phyloP scores from a whole-genome alignment of 441 rosid genomes.

The Croton laevigatus region DNA sequence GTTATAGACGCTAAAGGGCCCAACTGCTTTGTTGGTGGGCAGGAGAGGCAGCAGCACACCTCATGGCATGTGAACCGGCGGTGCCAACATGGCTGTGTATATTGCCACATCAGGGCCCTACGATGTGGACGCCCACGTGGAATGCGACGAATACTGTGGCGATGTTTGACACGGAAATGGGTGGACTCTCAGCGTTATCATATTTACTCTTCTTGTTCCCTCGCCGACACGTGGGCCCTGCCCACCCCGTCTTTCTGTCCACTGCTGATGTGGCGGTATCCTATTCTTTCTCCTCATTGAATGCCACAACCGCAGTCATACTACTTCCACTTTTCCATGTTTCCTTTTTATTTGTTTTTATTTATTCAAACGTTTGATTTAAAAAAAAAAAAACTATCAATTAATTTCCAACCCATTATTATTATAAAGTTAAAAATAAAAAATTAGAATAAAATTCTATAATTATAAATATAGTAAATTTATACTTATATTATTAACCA shows the following conservation, averaged over 20 bases:
- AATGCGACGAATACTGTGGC: not conserved
- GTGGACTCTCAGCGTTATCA: not conserved
- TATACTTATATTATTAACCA: no score
- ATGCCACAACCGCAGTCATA: not conserved
- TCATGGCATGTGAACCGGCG: not conserved
- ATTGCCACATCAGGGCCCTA: not conserved
- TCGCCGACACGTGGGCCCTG: not conserved
- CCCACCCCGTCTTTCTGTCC: not conserved
- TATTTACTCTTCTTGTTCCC: not conserved
- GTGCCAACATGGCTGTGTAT: not conserved
- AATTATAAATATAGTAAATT: no score
- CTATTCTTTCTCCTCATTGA: not conserved
- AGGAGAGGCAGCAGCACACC: not conserved
- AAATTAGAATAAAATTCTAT: no score
- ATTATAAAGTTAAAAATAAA: no score
- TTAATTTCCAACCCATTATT: no score
- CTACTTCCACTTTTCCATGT: not conserved
- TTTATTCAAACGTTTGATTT: no score
- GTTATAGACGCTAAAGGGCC: slow-evolving; percentile 5
- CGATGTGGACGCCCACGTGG: slow-evolving; percentile 13
- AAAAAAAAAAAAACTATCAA: no score
- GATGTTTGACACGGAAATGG: not conserved
- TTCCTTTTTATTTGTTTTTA: not conserved
- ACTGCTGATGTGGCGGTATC: not conserved
- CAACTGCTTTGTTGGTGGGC: not conserved